These are phyloP conservation scores for Arthrobotrys sinensis DNA, from an alignment of 2,329 filamentous ascomycete genomes.

Conservation along the genomic window DNA sequence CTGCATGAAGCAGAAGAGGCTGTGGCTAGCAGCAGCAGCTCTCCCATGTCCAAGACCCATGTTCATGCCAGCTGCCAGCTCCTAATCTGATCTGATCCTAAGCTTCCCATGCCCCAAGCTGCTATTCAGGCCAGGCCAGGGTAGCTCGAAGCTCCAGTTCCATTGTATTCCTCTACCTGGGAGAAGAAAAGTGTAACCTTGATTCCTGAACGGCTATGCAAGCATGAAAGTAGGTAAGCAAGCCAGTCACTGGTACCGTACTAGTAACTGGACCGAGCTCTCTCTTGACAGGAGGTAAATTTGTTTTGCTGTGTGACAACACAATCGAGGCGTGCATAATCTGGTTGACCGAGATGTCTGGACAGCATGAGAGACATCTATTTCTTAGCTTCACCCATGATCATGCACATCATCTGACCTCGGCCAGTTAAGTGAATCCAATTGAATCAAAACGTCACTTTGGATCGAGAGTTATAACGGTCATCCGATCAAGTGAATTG, in stretches of 20 bases:
- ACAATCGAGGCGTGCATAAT: constrained; percentile 9
- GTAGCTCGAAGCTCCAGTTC: constrained; percentile 19
- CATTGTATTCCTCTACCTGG: not conserved
- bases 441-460: constrained; percentile 3
- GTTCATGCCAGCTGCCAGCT: constrained; percentile 32
- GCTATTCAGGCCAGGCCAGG: constrained; percentile 13
- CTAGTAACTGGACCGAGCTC: constrained; percentile 21
- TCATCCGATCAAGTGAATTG: constrained; percentile 23
- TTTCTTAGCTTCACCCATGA: not conserved
- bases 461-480: constrained; percentile 10
- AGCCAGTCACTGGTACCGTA: not conserved
- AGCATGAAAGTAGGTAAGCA: not conserved
- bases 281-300: constrained; percentile 9
- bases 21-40: constrained; percentile 20
- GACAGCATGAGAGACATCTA: constrained; percentile 17
- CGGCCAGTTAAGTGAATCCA: not conserved
- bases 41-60: constrained; percentile 7
- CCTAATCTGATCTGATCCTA: constrained; percentile 34
- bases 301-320: constrained; percentile 29
- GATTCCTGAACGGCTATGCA: constrained; percentile 9
- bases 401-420: constrained; percentile 19
- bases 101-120: not conserved
- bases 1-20: constrained; percentile 31
- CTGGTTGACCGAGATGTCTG: not conserved
- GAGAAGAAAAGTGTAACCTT: not conserved